Base-by-base conservation (phyloP, 2,329 filamentous ascomycete genomes). In the Colletotrichum gigasporum region DNA sequence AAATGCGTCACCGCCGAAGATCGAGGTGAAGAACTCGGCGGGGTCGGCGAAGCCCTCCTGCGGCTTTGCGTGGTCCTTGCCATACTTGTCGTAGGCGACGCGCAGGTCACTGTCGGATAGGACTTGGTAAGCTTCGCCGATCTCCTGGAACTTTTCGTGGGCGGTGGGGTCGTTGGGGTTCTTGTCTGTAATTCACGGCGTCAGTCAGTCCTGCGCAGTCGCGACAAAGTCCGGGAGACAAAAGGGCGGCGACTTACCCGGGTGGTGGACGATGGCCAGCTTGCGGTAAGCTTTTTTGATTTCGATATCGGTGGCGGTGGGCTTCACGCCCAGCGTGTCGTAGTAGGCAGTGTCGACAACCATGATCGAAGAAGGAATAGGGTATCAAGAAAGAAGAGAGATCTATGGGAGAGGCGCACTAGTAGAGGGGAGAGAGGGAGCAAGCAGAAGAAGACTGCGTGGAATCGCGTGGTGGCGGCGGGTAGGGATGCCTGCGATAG, bases 251-350 rank as follows among this genome's bases (percentile, higher is more conserved):
- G 16, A 71, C 81, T 71, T 81, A 92, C 91, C 92, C 68, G 93
- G 93, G 78, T 97, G 95, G 73, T 97, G 93, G 70, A 94, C 88
- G 78, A 98, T 97, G 71, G 96, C 96, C 70, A 96, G 87, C 81
- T 95, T 97, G 76, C 94, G 89, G 80, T 97, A 97, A 26, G 94
- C 94, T 82, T 97, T 97, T 80, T 97, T 97, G 80, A 97, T 97
- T 76, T 97, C 94, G 52, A 97, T 87, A 77, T 95, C 92, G 37
- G 92, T 91, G 28, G 94, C 95, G 59, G 91, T 93, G 69, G 93
- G 90, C 80, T 90, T 84, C 73, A 97, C 94, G 74, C 91, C 92
- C 37, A 97, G 85, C 71, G 88, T 89, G 79, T 97, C 94, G 80
- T 96, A 96, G 80, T 97, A 97, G 71, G 88, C 82, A 63, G 93